Conservation (phyloP, 345 rosid species). For the Lumnitzera racemosa region DNA sequence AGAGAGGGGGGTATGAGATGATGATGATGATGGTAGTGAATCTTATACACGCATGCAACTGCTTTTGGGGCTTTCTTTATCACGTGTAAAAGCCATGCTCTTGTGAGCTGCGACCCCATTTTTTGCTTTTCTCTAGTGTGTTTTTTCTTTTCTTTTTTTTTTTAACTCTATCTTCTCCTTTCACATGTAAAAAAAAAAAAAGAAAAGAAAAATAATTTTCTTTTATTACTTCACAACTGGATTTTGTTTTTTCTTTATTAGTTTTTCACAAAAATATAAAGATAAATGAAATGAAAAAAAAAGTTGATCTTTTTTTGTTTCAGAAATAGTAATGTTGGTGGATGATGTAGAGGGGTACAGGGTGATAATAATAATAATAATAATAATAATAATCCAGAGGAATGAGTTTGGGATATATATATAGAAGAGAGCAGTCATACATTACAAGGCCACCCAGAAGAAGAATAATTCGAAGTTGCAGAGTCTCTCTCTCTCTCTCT, state of each 20-base stretch:
- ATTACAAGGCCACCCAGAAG: slow-evolving; percentile 26
- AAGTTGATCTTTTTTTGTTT: background rate
- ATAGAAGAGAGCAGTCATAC: slow-evolving; percentile 40
- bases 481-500: slow-evolving; percentile 18
- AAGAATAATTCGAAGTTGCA: slow-evolving; percentile 78
- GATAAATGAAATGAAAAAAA: background rate
- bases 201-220: slow-evolving; percentile 9
- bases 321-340: background rate
- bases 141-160: background rate
- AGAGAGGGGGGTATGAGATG: slow-evolving; percentile 9
- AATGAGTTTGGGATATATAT: slow-evolving; percentile 14
- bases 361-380: background rate
- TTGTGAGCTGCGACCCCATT: too few species aligned
- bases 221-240: slow-evolving; percentile 1
- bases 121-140: too few species aligned
- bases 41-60: slow-evolving; percentile 96
- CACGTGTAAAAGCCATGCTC: slow-evolving; percentile 71
- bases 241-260: too few species aligned
- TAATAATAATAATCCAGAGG: slow-evolving; percentile 16
- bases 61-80: slow-evolving; percentile 79
- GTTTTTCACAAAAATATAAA: background rate
- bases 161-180: background rate
- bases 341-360: background rate
- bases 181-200: slow-evolving; percentile 1
- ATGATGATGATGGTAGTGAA: slow-evolving; percentile 43